Evolutionary conservation across 2,329 filamentous ascomycete genomes (phyloP).

Genomic region (Arthrocladium fulminans): DNA sequence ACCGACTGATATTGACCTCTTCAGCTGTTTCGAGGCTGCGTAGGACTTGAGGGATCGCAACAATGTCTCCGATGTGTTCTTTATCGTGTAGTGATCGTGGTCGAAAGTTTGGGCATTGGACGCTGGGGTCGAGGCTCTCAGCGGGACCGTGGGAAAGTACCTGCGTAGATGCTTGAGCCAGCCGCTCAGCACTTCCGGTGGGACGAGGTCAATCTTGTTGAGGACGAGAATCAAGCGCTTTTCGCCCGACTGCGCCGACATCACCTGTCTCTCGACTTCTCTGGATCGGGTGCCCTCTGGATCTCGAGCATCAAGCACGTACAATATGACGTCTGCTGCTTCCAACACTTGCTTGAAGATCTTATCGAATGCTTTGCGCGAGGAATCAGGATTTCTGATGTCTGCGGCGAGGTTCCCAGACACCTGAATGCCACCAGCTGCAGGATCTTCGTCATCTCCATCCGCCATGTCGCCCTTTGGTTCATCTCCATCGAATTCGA

Average conservation of each 20-base stretch:
- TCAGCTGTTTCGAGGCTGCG: slow-evolving; percentile 71
- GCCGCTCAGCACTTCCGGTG: slow-evolving; percentile 67
- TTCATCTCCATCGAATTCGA: slow-evolving; percentile 60
- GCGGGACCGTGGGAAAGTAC: slow-evolving; percentile 83
- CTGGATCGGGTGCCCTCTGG: slow-evolving; percentile 83
- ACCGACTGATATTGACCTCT: slow-evolving; percentile 81
- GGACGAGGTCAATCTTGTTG: slow-evolving; percentile 93
- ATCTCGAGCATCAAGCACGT: slow-evolving; percentile 82
- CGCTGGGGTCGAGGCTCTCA: slow-evolving; percentile 73
- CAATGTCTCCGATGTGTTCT: slow-evolving; percentile 73
- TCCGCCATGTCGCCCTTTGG: slow-evolving; percentile 52
- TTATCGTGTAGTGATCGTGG: slow-evolving; percentile 78
- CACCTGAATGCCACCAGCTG: slow-evolving; percentile 37
- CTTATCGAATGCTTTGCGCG: slow-evolving; percentile 85
- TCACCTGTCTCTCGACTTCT: slow-evolving; percentile 82
- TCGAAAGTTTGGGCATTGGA: slow-evolving; percentile 86
- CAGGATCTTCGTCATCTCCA: slow-evolving; percentile 40
- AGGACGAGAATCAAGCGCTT: slow-evolving; percentile 86
- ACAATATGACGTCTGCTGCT: slow-evolving; percentile 85
- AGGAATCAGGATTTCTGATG: slow-evolving; percentile 46
- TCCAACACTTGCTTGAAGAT: slow-evolving; percentile 91
- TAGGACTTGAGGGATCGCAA: slow-evolving; percentile 87
- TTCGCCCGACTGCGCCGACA: slow-evolving; percentile 72
- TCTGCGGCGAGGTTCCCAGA: slow-evolving; percentile 16
- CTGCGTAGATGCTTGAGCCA: slow-evolving; percentile 79